These are phyloP conservation scores for Alternaria triticina DNA, from an alignment of 2,329 filamentous ascomycete species.

Conservation along the genomic window DNA sequence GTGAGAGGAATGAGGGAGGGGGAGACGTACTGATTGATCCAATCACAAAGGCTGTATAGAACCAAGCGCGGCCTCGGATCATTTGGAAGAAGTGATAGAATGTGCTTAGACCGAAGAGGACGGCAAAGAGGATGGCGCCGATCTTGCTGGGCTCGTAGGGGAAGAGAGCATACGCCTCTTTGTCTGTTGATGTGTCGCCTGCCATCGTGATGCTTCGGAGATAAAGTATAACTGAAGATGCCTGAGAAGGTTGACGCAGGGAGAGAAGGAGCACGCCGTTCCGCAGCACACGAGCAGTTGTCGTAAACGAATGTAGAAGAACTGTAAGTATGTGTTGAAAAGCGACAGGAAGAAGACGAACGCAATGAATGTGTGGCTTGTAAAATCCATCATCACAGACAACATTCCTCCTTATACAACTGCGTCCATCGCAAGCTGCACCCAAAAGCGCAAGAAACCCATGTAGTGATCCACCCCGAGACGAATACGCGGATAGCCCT, in stretches of 20 bases:
- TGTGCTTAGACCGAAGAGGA: conserved; percentile 24
- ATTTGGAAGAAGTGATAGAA: conserved; percentile 24
- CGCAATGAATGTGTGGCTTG: not conserved
- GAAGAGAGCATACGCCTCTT: conserved; percentile 14
- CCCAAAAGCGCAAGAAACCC: not conserved
- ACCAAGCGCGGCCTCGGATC: conserved; percentile 29
- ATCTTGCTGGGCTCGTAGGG: conserved; percentile 21
- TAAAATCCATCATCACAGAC: not conserved
- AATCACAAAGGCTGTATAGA: conserved; percentile 26
- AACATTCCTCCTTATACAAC: not conserved
- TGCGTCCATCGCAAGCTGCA: not conserved
- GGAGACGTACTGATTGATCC: conserved; percentile 18
- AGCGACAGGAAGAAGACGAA: not conserved
- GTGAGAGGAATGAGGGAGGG: too few species aligned
- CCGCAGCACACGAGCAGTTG: not conserved
- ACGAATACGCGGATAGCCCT: not conserved
- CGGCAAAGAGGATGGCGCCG: conserved; percentile 16
- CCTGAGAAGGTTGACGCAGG: not conserved
- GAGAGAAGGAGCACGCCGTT: not conserved
- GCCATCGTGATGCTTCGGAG: conserved; percentile 14
- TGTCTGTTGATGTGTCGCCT: not conserved
- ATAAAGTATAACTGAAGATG: not conserved
- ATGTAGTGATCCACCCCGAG: not conserved
- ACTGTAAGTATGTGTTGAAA: not conserved
- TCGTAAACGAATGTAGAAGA: not conserved